These are phyloP conservation scores for Begonia peltatifolia DNA, from an alignment of 306 rosid genomes.

Conservation along the genomic window DNA sequence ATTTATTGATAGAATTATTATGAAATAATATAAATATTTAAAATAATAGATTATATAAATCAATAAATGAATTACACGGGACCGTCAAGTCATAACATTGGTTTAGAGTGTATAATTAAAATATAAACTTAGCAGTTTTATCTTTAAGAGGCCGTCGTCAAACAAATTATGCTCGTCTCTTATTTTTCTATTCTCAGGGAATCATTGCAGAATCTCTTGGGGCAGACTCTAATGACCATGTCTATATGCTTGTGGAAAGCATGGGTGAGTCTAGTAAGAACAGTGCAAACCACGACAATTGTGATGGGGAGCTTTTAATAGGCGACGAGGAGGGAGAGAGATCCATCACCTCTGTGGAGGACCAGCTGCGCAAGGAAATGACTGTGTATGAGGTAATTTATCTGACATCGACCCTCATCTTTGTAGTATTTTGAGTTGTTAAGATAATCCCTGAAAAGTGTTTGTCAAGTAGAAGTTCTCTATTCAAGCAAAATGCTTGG, in stretches of 20 bases:
- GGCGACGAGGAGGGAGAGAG: conserved; percentile 88
- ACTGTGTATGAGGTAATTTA: conserved; percentile 71
- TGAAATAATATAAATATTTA: no score
- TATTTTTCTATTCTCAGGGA: conserved; percentile 33
- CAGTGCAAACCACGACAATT: conserved; percentile 33
- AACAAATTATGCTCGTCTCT: neutral
- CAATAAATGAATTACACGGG: no score
- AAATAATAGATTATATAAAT: no score
- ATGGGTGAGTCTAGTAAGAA: conserved; percentile 47
- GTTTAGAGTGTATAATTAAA: neutral
- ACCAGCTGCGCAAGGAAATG: conserved; percentile 78
- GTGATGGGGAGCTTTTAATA: conserved; percentile 62
- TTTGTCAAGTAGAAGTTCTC: no score
- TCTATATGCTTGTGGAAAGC: conserved; percentile 50
- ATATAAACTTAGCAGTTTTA: no score
- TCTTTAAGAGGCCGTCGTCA: neutral
- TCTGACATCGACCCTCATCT: neutral
- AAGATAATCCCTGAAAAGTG: no score
- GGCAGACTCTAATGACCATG: conserved; percentile 39
- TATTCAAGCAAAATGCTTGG: no score
- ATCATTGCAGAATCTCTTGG: conserved; percentile 50
- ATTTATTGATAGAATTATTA: no score
- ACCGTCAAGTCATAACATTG: no score
- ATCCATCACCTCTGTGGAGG: conserved; percentile 72
- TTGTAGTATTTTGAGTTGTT: neutral